Conservation (phyloP, 495 filamentous ascomycete species). For the Penicillium pulvis region DNA sequence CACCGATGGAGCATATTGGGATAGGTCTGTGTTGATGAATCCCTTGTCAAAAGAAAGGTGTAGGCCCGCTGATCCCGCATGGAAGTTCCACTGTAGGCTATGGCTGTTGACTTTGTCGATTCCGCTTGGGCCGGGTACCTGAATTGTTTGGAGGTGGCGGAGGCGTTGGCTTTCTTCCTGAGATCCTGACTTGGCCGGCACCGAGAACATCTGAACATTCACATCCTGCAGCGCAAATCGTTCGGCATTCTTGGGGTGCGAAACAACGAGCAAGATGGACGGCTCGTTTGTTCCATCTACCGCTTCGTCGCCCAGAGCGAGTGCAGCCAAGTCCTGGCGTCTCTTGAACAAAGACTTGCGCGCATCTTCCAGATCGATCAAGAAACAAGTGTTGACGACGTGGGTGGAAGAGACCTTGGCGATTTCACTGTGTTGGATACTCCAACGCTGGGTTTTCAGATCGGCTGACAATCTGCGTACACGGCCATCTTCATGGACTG, state of each 20-base stretch:
- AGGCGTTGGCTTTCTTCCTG: slow-evolving; percentile 40
- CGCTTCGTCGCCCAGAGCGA: slow-evolving; percentile 38
- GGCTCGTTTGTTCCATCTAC: slow-evolving; percentile 33
- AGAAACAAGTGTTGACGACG: slow-evolving; percentile 41
- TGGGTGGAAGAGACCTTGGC: slow-evolving; percentile 34
- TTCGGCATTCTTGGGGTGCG: slow-evolving; percentile 35
- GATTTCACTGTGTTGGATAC: slow-evolving; percentile 43
- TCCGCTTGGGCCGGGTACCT: slow-evolving; percentile 34
- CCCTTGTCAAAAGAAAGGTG: slow-evolving; percentile 47
- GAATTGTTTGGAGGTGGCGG: slow-evolving; percentile 42
- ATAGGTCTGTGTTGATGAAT: slow-evolving; percentile 48
- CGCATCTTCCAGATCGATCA: slow-evolving; percentile 50
- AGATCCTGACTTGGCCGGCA: slow-evolving; percentile 30
- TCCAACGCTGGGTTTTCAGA: slow-evolving; percentile 45
- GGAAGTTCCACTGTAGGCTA: slow-evolving; percentile 47
- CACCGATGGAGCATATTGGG: slow-evolving; percentile 44
- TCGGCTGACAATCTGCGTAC: slow-evolving; percentile 45
- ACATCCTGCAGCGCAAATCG: slow-evolving; percentile 37
- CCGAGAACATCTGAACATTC: slow-evolving; percentile 46
- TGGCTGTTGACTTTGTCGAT: slow-evolving; percentile 27
- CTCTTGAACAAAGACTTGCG: slow-evolving; percentile 46
- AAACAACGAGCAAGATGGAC: slow-evolving; percentile 45
- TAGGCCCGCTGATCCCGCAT: slow-evolving; percentile 44
- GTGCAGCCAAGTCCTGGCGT: slow-evolving; percentile 43
- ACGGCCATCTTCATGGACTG: slow-evolving; percentile 49